These are phyloP conservation scores for Alloascoidea hylecoeti DNA, from an alignment of 805 yeast species.

Conservation along the genomic window DNA sequence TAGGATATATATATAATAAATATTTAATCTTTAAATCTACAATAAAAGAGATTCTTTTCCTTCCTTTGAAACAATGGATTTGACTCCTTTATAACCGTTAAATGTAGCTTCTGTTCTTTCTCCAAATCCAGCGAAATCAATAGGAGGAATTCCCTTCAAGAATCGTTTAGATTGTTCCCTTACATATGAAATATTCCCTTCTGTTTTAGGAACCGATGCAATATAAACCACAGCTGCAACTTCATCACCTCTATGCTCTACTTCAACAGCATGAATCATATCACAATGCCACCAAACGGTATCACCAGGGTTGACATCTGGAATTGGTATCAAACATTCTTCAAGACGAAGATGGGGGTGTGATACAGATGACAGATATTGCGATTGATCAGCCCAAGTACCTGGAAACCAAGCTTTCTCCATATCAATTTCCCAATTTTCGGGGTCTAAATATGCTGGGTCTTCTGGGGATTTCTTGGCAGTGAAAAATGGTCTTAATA, in stretches of 20 bases:
- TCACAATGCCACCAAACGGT: constrained; percentile 30
- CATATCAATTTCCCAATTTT: constrained; percentile 17
- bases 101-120: not conserved
- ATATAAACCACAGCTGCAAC: constrained; percentile 26
- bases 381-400: constrained; percentile 22
- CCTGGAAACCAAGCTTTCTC: constrained; percentile 23
- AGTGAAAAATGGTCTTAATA: constrained; percentile 25
- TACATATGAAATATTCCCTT: constrained; percentile 8
- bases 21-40: no score
- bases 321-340: constrained; percentile 20
- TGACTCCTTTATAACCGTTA: not conserved
- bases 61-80: no score
- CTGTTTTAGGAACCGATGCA: constrained; percentile 20
- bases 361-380: constrained; percentile 14
- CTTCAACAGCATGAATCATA: constrained; percentile 25
- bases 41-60: no score
- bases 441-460: no score
- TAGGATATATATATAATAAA: no score
- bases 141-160: constrained; percentile 8
- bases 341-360: constrained; percentile 23
- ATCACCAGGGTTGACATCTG: constrained; percentile 27
- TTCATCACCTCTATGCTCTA: constrained; percentile 17
- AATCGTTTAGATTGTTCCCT: constrained; percentile 10
- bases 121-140: constrained; percentile 16
- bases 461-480: constrained; percentile 12